Evolutionary conservation across 352 stramenopile genomes (phyloP).

Genomic region (Globisporangium okanoganense): DNA sequence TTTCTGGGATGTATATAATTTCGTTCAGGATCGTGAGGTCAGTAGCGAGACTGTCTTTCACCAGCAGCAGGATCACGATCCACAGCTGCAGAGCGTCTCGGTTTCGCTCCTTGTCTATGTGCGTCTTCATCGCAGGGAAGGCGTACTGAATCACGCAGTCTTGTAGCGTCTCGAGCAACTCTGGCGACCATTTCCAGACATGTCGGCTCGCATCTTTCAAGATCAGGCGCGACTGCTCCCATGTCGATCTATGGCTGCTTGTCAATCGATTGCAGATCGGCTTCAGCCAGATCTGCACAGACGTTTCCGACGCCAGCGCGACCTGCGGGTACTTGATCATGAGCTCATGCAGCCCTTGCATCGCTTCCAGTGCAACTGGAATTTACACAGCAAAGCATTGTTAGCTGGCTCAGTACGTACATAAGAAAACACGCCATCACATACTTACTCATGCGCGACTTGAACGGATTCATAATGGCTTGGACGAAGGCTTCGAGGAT

Average conservation of each 20-base stretch:
- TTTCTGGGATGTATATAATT: slow-evolving; percentile 54
- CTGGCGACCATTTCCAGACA: slow-evolving; percentile 26
- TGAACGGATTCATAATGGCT: slow-evolving; percentile 68
- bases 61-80: slow-evolving; percentile 46
- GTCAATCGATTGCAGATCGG: slow-evolving; percentile 48
- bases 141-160: slow-evolving; percentile 44
- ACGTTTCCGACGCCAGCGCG: slow-evolving; percentile 20
- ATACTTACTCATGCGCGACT: slow-evolving; percentile 56
- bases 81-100: slow-evolving; percentile 52
- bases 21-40: slow-evolving; percentile 46
- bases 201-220: slow-evolving; percentile 44
- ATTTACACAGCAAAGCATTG: background rate
- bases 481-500: slow-evolving; percentile 64
- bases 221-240: slow-evolving; percentile 40
- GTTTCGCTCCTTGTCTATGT: slow-evolving; percentile 35
- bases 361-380: slow-evolving; percentile 45
- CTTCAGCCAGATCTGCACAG: slow-evolving; percentile 44
- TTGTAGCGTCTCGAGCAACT: slow-evolving; percentile 29
- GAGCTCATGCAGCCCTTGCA: slow-evolving; percentile 56
- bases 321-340: slow-evolving; percentile 47
- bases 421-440: background rate
- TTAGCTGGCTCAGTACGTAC: background rate
- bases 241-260: slow-evolving; percentile 44
- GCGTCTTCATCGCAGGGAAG: slow-evolving; percentile 48
- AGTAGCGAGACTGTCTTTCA: slow-evolving; percentile 32